These are phyloP conservation scores for Annulohypoxylon bovei DNA, from an alignment of 495 filamentous ascomycete genomes.

Conservation along the genomic window DNA sequence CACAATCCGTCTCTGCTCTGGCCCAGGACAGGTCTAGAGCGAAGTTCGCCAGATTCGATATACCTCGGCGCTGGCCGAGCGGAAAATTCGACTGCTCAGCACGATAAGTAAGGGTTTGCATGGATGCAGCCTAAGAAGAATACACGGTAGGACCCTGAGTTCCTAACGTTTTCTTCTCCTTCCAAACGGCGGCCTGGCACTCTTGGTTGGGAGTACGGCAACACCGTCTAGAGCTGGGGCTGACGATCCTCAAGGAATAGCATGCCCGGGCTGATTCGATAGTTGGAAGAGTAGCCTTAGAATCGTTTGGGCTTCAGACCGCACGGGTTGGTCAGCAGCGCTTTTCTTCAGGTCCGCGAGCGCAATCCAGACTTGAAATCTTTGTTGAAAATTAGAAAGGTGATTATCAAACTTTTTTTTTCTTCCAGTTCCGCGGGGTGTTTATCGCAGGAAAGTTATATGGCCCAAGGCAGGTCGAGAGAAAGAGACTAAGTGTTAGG, in stretches of 20 bases:
- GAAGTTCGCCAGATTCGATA: constrained; percentile 72
- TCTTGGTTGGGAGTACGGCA: constrained; percentile 23
- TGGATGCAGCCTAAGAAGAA: constrained; percentile 51
- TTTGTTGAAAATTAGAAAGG: constrained; percentile 12
- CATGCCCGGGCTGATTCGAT: constrained; percentile 26
- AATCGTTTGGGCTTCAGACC: constrained; percentile 12
- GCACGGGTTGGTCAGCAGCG: constrained; percentile 27
- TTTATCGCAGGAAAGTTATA: constrained; percentile 41
- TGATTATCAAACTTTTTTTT: constrained; percentile 12
- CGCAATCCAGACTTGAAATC: constrained; percentile 15
- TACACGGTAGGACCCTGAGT: constrained; percentile 41
- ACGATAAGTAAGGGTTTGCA: constrained; percentile 58
- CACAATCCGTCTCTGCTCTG: constrained; percentile 72
- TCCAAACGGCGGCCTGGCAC: constrained; percentile 28
- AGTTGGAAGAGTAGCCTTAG: constrained; percentile 24
- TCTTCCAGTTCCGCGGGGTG: constrained; percentile 10
- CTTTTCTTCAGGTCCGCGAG: constrained; percentile 22
- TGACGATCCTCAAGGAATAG: constrained; percentile 23
- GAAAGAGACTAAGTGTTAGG: constrained; percentile 22
- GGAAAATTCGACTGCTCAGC: constrained; percentile 57
- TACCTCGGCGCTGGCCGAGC: constrained; percentile 69
- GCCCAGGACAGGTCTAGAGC: constrained; percentile 75
- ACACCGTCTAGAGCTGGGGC: constrained; percentile 24
- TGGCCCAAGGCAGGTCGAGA: constrained; percentile 26
- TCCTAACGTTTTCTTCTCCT: constrained; percentile 43